Base-by-base conservation (phyloP, 2,329 filamentous ascomycete genomes). In the Alternaria sp. region DNA sequence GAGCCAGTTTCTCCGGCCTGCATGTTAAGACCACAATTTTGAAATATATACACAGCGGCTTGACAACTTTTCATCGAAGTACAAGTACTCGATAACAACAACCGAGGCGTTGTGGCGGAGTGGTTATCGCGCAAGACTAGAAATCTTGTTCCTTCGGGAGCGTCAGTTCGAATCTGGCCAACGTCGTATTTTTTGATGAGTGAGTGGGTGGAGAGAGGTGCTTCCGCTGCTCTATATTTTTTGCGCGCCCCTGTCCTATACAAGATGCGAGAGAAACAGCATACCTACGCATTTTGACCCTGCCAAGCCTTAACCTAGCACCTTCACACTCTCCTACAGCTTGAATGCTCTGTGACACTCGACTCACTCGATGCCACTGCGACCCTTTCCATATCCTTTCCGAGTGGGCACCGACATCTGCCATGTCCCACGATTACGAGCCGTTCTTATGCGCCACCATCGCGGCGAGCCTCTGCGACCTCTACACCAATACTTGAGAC, bases 341-440 rank as follows among this genome's bases (percentile, higher is more conserved):
- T 22, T 25, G 20, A 25, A 32, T 12, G 28, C 5, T 34, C 7
- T 11, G 18, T 36, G 40, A 44, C 40, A 28, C 10, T 38, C 4
- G 14, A 43, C 25, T 11, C 16, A 16, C 55, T 44, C 38, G 45
- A 83, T 84, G 82, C 75, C 81, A 57, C 76, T 73, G 9, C 78
- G 80, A 41, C 80, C 81, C 0, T 92, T 94, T 69, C 89, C 90
- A 1, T 82, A 88, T n/a, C 82, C 88, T 1, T 74, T 94, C 14
- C 84, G 85, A 50, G 81, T 97, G 54, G 93, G 93, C 59, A 94
- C 87, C 49, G 93, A 97, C 75, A 90, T 97, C 58, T 93, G 92
- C 77, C 84, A 85, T 59, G 85, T 93, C 59, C 79, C 84, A 0
- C 88, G 93, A 57, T 87, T 97, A 60, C 80, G 82, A 62, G 76